phyloP scores from a whole-genome alignment of 306 rosid genomes.

The Sindora glabra region DNA sequence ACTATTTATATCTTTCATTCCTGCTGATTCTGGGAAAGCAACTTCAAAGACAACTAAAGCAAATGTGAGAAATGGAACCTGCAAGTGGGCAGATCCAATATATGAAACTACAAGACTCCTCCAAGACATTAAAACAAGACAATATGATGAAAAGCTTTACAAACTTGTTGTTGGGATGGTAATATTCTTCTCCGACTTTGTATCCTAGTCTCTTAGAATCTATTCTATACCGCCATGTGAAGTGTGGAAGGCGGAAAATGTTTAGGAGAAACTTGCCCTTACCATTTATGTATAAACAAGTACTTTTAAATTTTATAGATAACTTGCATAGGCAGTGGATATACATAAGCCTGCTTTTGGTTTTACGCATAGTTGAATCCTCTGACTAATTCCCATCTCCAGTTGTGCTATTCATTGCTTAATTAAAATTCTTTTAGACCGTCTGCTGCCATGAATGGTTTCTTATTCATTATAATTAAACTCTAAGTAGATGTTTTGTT shows the following conservation, averaged over 20 bases:
- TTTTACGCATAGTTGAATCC: neutral
- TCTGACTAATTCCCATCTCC: conserved; percentile 5
- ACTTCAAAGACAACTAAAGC: conserved; percentile 91
- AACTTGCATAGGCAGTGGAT: neutral
- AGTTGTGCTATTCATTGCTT: neutral
- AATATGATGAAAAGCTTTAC: conserved; percentile 81
- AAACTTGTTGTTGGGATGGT: conserved; percentile 92
- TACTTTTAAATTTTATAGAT: neutral
- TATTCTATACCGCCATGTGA: neutral
- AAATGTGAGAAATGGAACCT: conserved; percentile 91
- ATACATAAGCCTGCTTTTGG: neutral
- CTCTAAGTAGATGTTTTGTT: neutral
- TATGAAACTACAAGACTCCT: conserved; percentile 96
- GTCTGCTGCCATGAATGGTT: neutral
- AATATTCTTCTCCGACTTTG: conserved; percentile 25
- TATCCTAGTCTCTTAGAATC: neutral
- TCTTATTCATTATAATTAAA: conserved; percentile 2
- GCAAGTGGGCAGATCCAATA: conserved; percentile 98
- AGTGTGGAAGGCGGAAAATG: neutral
- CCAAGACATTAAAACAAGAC: conserved; percentile 79
- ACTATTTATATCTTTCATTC: conserved; percentile 71
- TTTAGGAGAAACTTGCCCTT: neutral
- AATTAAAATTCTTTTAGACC: neutral
- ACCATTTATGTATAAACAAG: neutral
- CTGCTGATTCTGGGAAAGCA: conserved; percentile 85